phyloP scores from a whole-genome alignment of 371 early-diverging fungal species.

The Mucor saturninus region DNA sequence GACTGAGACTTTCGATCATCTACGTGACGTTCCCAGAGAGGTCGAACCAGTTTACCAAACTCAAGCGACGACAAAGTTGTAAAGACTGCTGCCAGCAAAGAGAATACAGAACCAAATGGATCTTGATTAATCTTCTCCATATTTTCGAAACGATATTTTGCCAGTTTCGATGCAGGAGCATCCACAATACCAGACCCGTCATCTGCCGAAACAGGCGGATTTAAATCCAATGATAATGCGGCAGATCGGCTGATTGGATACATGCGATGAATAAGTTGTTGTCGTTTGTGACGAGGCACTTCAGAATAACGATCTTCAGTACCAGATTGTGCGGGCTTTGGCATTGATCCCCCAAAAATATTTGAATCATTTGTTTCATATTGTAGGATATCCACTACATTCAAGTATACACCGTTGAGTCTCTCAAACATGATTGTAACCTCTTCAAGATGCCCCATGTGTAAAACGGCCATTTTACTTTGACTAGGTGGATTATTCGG shows the following conservation, averaged over 20 bases:
- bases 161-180: constrained; percentile 25
- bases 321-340: not conserved
- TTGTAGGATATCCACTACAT: constrained; percentile 31
- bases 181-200: not conserved
- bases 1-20: constrained; percentile 51
- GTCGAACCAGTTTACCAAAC: constrained; percentile 45
- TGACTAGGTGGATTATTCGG: constrained; percentile 8
- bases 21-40: constrained; percentile 61
- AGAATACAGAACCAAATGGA: constrained; percentile 58
- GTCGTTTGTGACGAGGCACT: constrained; percentile 15
- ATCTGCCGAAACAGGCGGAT: constrained; percentile 23
- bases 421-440: constrained; percentile 46
- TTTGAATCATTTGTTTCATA: constrained; percentile 19
- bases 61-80: constrained; percentile 55
- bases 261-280: constrained; percentile 15
- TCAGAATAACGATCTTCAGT: not conserved
- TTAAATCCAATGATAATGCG: constrained; percentile 25
- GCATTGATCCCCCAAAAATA: not conserved
- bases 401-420: constrained; percentile 41
- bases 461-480: constrained; percentile 6
- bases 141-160: constrained; percentile 46
- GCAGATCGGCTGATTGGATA: constrained; percentile 24
- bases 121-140: constrained; percentile 56
- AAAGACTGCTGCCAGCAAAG: constrained; percentile 61
- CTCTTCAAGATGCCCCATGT: constrained; percentile 34